Percentiles rank a stretch among this genome's conserved stretches.
These are phyloP conservation scores for Pseudogymnoascus sp. DNA, from an alignment of 2,329 filamentous ascomycete species.

Conservation along the genomic window DNA sequence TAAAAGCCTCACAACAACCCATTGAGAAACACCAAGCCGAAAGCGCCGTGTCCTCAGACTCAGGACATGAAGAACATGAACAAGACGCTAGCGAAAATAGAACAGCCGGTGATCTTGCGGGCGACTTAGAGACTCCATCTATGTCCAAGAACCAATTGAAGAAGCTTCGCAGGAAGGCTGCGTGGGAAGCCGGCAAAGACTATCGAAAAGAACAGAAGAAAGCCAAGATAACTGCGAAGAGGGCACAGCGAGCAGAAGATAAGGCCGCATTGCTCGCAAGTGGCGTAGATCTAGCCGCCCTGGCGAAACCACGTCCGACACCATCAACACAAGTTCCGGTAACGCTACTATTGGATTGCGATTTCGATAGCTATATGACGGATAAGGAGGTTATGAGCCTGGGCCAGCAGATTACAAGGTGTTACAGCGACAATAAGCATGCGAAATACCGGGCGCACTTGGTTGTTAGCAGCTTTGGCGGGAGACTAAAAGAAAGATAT, in stretches of 20 bases:
- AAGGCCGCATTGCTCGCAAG: constrained; percentile 35
- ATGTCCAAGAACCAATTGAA: constrained; percentile 84
- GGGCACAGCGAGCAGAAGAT: constrained; percentile 39
- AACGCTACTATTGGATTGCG: constrained; percentile 79
- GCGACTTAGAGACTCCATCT: background rate
- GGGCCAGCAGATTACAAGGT: constrained; percentile 72
- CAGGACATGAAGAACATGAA: constrained; percentile 9
- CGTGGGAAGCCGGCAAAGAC: constrained; percentile 66
- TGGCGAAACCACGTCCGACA: constrained; percentile 15
- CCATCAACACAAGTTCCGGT: constrained; percentile 56
- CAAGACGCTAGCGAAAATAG: background rate
- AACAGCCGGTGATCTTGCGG: background rate
- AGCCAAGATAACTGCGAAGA: constrained; percentile 41
- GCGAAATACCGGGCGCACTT: constrained; percentile 61
- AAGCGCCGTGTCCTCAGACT: background rate
- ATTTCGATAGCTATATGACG: constrained; percentile 83
- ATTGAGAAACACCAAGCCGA: background rate
- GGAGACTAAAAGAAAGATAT: constrained; percentile 67
- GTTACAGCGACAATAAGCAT: constrained; percentile 78
- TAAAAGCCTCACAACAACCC: background rate
- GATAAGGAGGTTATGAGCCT: constrained; percentile 80
- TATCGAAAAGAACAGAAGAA: constrained; percentile 46
- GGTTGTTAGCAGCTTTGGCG: constrained; percentile 69
- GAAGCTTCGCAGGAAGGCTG: constrained; percentile 60
- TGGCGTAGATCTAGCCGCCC: constrained; percentile 27